Evolutionary conservation across 345 rosid genomes (phyloP).

Genomic region (Eucalyptus polyanthemos): DNA sequence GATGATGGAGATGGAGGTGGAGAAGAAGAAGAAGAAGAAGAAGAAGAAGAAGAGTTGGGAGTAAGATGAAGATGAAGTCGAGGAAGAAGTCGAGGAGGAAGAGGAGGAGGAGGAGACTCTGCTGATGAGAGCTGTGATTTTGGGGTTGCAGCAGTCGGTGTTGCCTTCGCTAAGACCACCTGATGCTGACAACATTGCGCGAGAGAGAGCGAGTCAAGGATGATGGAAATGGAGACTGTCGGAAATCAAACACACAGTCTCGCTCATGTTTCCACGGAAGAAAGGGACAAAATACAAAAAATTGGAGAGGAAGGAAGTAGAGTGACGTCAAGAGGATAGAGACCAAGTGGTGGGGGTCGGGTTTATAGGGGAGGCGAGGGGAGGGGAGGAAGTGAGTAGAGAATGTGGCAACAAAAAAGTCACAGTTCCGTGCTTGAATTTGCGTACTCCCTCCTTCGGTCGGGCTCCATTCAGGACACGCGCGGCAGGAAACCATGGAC

Average conservation of each 20-base stretch:
- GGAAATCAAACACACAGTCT: not conserved
- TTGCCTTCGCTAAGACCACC: not conserved
- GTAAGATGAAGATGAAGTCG: not conserved
- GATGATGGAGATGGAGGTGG: not conserved
- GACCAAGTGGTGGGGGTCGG: not conserved
- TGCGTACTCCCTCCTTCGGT: not conserved
- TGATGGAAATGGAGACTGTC: not conserved
- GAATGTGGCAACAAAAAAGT: not conserved
- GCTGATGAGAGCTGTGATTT: not conserved
- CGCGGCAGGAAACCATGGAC: not conserved
- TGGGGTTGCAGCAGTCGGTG: not conserved
- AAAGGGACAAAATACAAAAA: not conserved
- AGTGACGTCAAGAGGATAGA: not conserved
- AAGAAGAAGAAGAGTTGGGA: no score
- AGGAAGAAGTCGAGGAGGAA: not conserved
- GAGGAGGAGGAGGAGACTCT: not conserved
- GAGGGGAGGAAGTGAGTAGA: not conserved
- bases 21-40: no score
- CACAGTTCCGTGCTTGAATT: not conserved
- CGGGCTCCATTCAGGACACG: not conserved
- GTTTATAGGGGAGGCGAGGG: not conserved
- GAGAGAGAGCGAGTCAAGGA: not conserved
- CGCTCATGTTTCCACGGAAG: not conserved
- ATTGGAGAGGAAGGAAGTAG: not conserved
- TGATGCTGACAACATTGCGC: not conserved